phyloP scores from a whole-genome alignment of 1,139 yeast species.

The Nakaseomyces uthaithaninus region DNA sequence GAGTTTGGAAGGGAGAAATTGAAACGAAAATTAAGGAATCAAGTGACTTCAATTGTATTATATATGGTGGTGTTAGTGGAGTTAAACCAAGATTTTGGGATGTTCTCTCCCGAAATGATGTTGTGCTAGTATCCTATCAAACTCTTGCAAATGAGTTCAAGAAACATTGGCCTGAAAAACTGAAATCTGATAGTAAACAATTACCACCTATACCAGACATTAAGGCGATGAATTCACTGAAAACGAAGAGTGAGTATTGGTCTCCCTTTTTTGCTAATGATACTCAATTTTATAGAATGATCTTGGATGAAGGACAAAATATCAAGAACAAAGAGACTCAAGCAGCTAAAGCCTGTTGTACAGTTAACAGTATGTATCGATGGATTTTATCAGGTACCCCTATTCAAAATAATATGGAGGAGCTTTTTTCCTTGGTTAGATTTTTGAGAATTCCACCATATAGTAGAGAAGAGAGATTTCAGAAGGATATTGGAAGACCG shows the following conservation, averaged over 20 bases:
- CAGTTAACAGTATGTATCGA: conserved; percentile 46
- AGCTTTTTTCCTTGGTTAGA: conserved; percentile 66
- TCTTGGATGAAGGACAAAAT: conserved; percentile 86
- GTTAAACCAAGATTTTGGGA: conserved; percentile 39
- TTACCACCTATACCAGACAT: conserved; percentile 38
- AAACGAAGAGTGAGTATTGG: conserved; percentile 34
- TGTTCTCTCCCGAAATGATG: conserved; percentile 52
- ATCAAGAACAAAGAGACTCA: conserved; percentile 69
- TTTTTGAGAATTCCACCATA: conserved; percentile 68
- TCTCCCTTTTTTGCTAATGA: conserved; percentile 63
- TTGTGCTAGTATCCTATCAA: conserved; percentile 67
- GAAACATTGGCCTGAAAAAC: conserved; percentile 40
- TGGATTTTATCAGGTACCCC: conserved; percentile 95
- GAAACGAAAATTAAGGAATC: conserved; percentile 48
- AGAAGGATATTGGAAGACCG: conserved; percentile 51
- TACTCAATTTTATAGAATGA: conserved; percentile 54
- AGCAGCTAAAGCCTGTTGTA: conserved; percentile 59
- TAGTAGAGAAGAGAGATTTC: conserved; percentile 49
- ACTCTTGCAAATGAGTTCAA: conserved; percentile 65
- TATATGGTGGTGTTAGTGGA: conserved; percentile 51
- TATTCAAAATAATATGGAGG: conserved; percentile 78
- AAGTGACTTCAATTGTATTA: conserved; percentile 41
- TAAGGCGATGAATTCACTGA: conserved; percentile 29
- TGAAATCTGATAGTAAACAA: conserved; percentile 16
- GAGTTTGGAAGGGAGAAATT: conserved; percentile 81